Evolutionary conservation across 768 basidiomycete genomes (phyloP), one percentile per base, ranked within the genome.

Genomic region (Suillus occidentalis): DNA sequence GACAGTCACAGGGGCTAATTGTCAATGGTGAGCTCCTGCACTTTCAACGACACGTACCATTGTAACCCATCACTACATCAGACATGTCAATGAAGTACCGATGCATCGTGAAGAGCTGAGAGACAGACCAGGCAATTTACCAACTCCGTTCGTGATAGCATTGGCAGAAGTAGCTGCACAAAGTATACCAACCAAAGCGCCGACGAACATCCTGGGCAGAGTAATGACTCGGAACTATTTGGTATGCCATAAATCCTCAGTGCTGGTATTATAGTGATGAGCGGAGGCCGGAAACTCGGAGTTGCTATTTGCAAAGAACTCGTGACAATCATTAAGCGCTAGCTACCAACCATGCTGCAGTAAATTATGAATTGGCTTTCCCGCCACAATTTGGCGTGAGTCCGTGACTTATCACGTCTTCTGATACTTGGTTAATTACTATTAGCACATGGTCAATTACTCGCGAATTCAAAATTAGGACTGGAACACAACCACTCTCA

Each of bases 61-160:
- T 75, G 56, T 73, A 75, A 34, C 74, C 74, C 74, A 75, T 76
- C 7, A 66, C 75, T 75, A 59, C 58, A 62, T n/a, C 10, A 9
- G 36, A 6, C 18, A 37, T 34, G 58, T 75, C 45, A 74, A 20
- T 28, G 18, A 40, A 25, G 59, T n/a, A 3, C 14, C 2, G 10
- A 20, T 22, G 45, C 12, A 52, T 31, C 5, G 5, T 47, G 6
- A 25, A 59, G 6, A 28, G 2, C 18, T 6, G 16, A 31, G 22
- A n/a, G 10, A 40, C 72, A 64, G 50, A 77, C 74, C 75, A 45
- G 74, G 74, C 53, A 75, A 72, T 60, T 69, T 75, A 6, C 74
- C 74, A 42, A 75, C 75, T 16, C 74, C 75, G 69, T 75, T 75
- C 39, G 60, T 66, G 52, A 75, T 13, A 39, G 72, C 75, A 42